Percentiles rank a stretch among this genome's conserved stretches.
phyloP scores from a whole-genome alignment of 495 filamentous ascomycete species.

The Aspergillus carlsbadensis region DNA sequence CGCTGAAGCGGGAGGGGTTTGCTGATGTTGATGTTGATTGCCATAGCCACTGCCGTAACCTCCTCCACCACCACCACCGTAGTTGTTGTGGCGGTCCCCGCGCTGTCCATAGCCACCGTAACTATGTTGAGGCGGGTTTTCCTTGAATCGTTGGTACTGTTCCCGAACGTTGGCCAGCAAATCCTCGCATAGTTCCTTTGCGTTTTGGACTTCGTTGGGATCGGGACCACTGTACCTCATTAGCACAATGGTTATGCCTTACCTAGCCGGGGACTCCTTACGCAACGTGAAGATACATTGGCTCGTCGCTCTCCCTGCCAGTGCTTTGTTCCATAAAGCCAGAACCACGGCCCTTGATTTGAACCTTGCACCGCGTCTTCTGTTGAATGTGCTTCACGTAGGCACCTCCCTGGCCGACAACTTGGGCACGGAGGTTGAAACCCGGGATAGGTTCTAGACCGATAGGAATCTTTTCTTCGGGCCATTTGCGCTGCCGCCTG shows the following conservation, averaged over 20 bases:
- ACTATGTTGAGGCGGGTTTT: conserved; percentile 67
- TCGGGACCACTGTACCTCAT: conserved; percentile 73
- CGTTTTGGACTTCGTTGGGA: conserved; percentile 77
- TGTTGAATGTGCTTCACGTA: conserved; percentile 98
- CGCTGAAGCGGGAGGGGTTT: conserved; percentile 41
- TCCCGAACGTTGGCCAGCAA: conserved; percentile 78
- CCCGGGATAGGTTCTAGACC: conserved; percentile 86
- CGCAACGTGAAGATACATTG: conserved; percentile 95
- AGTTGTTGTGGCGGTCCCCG: conserved; percentile 25
- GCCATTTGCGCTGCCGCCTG: conserved; percentile 86
- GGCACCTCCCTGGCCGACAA: conserved; percentile 87
- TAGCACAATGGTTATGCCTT: conserved; percentile 14
- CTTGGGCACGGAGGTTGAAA: conserved; percentile 95
- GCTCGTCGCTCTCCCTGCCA: conserved; percentile 83
- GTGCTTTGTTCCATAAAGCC: conserved; percentile 87
- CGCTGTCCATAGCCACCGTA: neutral
- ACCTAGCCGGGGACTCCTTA: conserved; percentile 32
- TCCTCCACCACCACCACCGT: conserved; percentile 46
- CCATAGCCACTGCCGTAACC: conserved; percentile 35
- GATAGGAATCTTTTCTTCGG: conserved; percentile 89
- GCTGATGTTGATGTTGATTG: conserved; percentile 33
- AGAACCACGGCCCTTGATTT: conserved; percentile 97
- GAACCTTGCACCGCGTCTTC: conserved; percentile 89
- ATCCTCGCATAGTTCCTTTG: conserved; percentile 85
- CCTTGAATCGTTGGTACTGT: conserved; percentile 87